Conservation (phyloP, 148 eudicot genomes). For the Fallopia convolvulus region DNA sequence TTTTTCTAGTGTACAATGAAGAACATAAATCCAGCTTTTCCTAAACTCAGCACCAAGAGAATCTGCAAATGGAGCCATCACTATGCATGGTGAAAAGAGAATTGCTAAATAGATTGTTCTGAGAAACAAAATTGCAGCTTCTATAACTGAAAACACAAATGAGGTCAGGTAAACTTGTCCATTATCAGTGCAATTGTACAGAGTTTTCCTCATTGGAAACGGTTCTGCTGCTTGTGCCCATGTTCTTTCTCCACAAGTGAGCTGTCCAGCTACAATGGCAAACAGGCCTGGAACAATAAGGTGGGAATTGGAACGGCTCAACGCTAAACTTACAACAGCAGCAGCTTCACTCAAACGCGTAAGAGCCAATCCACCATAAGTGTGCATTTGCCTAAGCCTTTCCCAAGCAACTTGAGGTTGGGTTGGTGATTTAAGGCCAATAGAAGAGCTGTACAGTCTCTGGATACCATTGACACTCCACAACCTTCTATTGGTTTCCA, state of each 20-base stretch:
- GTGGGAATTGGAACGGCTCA: slow-evolving; percentile 42
- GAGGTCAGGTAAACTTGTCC: slow-evolving; percentile 52
- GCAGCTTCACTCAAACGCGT: slow-evolving; percentile 50
- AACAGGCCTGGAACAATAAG: slow-evolving; percentile 55
- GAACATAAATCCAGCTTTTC: slow-evolving; percentile 48
- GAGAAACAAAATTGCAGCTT: slow-evolving; percentile 41
- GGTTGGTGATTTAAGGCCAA: neutral
- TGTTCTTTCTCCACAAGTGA: slow-evolving; percentile 29
- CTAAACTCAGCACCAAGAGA: slow-evolving; percentile 60
- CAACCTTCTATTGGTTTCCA: neutral
- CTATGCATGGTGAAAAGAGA: slow-evolving; percentile 69
- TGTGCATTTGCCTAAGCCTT: slow-evolving; percentile 36
- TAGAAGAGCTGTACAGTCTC: neutral
- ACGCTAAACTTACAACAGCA: slow-evolving; percentile 58
- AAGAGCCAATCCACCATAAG: slow-evolving; percentile 32
- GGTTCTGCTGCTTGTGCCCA: slow-evolving; percentile 44
- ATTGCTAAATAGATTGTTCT: slow-evolving; percentile 59
- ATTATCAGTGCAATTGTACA: slow-evolving; percentile 51
- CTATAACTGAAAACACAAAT: slow-evolving; percentile 39
- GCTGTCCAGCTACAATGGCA: slow-evolving; percentile 55
- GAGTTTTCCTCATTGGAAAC: slow-evolving; percentile 32
- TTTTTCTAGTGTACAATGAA: slow-evolving; percentile 56
- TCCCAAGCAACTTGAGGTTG: slow-evolving; percentile 61
- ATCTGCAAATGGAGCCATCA: slow-evolving; percentile 77
- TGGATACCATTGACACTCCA: neutral